Evolutionary conservation across 768 basidiomycete genomes (phyloP), one percentile per base, ranked within the genome.

Genomic region (Macrolepiota dolichaula): DNA sequence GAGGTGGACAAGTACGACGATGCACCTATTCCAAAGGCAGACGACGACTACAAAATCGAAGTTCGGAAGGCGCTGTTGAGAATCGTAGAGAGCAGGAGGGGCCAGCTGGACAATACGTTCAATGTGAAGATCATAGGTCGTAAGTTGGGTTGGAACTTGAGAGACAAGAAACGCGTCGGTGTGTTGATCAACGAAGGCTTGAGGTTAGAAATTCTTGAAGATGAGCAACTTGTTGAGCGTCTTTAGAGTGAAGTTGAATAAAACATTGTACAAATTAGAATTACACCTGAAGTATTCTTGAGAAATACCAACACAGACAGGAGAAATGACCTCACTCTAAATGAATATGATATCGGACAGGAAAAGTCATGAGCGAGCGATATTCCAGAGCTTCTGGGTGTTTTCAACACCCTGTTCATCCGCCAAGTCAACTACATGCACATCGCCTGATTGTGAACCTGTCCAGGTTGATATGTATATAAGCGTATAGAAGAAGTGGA

Each of bases 371-470:
- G 79, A 81, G 53, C 69, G 71, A 24, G 75, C 77, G n/a, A 79
- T 70, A 61, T 76, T 76, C 81, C 81, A 84, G 5, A 84, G 68
- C 2, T 68, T 66, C 50, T 75, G 73, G 11, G 77, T 75, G 52
- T 72, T 72, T 60, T 80, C 78, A 13, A 71, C 66, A 51, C 76
- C 72, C 1, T 72, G 71, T 55, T 71, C 71, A 1, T 68, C 70
- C 6, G 66, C 69, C 54, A 81, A 71, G 51, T 79, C 75, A 10
- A 81, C 69, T 15, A 69, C 68, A 61, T 81, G 77, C 10, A 81
- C 66, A 64, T 83, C 81, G 4, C 79, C 80, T 22, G 80, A 80
- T 68, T 76, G 76, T 13, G 77, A 70, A 42, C 76, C 89, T 91
- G 53, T 7, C 53, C 4, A 29, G 52, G 50, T 62, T 36, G 65